Base-by-base conservation (phyloP, 768 basidiomycete species). In the Phanerochaete sordida region DNA sequence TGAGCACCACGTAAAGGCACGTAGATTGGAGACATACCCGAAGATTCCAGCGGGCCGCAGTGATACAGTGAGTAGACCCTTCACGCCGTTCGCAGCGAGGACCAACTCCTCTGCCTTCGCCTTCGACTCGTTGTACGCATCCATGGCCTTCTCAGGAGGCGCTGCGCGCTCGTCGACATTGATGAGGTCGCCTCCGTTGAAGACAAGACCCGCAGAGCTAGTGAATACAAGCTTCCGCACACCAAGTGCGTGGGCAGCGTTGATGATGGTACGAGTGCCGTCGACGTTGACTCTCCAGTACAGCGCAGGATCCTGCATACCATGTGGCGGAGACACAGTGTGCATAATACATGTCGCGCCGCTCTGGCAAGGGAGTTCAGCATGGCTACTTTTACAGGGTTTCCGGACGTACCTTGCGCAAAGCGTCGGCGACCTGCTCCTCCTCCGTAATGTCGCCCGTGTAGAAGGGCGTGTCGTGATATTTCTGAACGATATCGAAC, bases 101-200 rank as follows among this genome's bases (percentile, higher is more conserved):
- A 98, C 88, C 37, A 90, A 77, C 35, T 82, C 78, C 73, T 98
- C 96, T 0, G 90, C 95, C 70, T 89, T 83, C 13, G 89, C 91
- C 74, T 99, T 99, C 13, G 95, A 93, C 60, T 90, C 89, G 69
- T 95, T 98, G 75, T 99, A 99, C 0, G 90, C 88, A 72, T 98
- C 95, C 72, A 94, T 79, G 3, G 87, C 84, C 37, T 83, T 83
- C 44, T 82, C 81, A 0, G 93, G 93, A 60, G 83, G 80, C 0
- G 86, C 84, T 43, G 91, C 72, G 9, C 97, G 85, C 75, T 99
- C 97, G 73, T 99, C 97, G 30, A 89, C 83, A 69, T 93, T 85
- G 60, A 91, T 82, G 54, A 94, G 79, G 73, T 95, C 85, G 19
- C 75, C 75, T 0, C 95, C 94, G 59, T 91, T 87, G 76, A 92